A percentile compares a stretch with the other conserved stretches of the same genome.
These are phyloP conservation scores for Dacryopinax spathularia DNA, from an alignment of 768 basidiomycete genomes.

Conservation along the genomic window DNA sequence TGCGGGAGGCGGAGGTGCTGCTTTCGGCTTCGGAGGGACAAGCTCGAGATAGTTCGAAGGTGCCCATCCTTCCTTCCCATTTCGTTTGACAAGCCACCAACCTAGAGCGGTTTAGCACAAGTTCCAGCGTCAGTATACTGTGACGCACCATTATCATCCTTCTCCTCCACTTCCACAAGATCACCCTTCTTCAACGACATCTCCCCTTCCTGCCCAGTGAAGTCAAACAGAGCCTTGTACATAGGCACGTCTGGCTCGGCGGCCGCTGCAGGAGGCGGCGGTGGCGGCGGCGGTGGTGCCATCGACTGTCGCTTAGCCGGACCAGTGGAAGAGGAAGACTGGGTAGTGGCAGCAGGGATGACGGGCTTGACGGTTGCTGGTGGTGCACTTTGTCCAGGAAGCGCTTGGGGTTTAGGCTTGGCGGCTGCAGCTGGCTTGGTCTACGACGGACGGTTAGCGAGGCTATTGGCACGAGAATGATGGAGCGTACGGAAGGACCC, in stretches of 20 bases:
- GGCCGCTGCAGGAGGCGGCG: slow-evolving; percentile 41
- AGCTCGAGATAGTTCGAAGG: slow-evolving; percentile 87
- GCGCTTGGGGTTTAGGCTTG: slow-evolving; percentile 47
- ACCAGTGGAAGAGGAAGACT: slow-evolving; percentile 34
- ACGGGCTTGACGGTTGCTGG: slow-evolving; percentile 11
- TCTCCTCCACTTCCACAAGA: slow-evolving; percentile 77
- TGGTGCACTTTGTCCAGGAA: slow-evolving; percentile 34
- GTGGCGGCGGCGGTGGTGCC: slow-evolving; percentile 30
- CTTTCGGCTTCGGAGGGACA: slow-evolving; percentile 49
- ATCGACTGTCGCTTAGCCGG: slow-evolving; percentile 19
- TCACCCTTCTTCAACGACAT: slow-evolving; percentile 84
- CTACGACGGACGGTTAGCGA: slow-evolving; percentile 6
- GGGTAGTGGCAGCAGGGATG: slow-evolving; percentile 25
- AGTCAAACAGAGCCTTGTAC: slow-evolving; percentile 85
- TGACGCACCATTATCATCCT: slow-evolving; percentile 60
- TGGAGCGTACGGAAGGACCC: slow-evolving; percentile 38
- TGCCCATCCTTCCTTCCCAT: slow-evolving; percentile 78
- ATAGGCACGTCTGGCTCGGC: slow-evolving; percentile 51
- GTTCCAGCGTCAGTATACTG: too few species aligned
- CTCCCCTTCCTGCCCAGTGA: slow-evolving; percentile 85
- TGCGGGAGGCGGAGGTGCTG: slow-evolving; percentile 55
- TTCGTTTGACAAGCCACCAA: slow-evolving; percentile 94
- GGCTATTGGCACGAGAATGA: background rate
- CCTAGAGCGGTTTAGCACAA: slow-evolving; percentile 23
- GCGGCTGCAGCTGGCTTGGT: slow-evolving; percentile 32